Evolutionary conservation across 352 stramenopile genomes (phyloP).

Genomic region (Globisporangium acanthophoron): DNA sequence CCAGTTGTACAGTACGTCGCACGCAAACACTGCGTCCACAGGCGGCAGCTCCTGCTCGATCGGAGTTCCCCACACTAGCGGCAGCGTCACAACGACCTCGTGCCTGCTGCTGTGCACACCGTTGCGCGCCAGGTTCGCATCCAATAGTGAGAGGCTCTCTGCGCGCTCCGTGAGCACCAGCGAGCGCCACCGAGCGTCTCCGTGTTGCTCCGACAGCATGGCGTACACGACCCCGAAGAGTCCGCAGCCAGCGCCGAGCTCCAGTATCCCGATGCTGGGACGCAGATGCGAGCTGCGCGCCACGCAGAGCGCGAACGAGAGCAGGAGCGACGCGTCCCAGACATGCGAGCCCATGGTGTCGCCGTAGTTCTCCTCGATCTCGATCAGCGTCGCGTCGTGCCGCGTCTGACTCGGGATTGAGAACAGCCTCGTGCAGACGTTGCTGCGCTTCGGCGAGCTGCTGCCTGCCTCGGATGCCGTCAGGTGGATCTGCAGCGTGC

Average conservation of each 20-base stretch:
- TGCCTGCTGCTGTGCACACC: neutral
- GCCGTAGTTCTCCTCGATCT: constrained; percentile 58
- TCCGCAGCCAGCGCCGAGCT: constrained; percentile 43
- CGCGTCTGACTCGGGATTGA: neutral
- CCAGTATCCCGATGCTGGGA: constrained; percentile 17
- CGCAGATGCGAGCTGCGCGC: constrained; percentile 1
- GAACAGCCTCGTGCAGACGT: constrained; percentile 1
- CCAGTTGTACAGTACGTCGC: constrained; percentile 68
- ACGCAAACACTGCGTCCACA: constrained; percentile 32
- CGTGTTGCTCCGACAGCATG: neutral
- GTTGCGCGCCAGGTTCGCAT: constrained; percentile 29
- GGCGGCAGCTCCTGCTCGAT: neutral
- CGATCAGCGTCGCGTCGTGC: neutral
- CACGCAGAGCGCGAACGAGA: constrained; percentile 30
- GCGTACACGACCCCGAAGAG: constrained; percentile 35
- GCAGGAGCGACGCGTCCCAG: constrained; percentile 60
- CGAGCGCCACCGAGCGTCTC: neutral
- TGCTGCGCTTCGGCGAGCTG: neutral
- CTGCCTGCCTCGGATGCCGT: neutral
- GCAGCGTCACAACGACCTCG: neutral
- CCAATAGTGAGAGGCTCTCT: constrained; percentile 22
- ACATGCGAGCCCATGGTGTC: constrained; percentile 60
- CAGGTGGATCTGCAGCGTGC: constrained; percentile 21
- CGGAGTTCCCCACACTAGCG: constrained; percentile 30
- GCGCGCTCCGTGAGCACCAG: constrained; percentile 34